Conservation (phyloP, 2,329 filamentous ascomycete species). For the Cladosporium cucumerinum region DNA sequence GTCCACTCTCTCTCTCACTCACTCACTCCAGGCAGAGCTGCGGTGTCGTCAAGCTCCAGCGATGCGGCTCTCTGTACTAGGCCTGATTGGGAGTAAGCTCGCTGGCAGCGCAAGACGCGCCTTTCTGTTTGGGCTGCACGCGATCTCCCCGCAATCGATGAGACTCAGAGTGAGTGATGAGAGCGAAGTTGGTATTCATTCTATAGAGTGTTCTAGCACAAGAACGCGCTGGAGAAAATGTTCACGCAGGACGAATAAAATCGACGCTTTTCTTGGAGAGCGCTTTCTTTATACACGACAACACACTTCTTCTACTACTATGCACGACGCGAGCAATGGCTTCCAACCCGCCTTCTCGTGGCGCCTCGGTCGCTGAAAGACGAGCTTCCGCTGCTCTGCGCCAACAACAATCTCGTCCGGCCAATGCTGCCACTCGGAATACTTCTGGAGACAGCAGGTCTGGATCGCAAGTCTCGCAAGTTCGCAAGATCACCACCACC, state of each 20-base stretch:
- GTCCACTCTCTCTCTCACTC: too few species aligned
- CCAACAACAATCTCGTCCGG: constrained; percentile 27
- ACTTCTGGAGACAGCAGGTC: constrained; percentile 19
- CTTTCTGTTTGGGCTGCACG: constrained; percentile 13
- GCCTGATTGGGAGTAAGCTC: not conserved
- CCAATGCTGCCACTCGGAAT: constrained; percentile 21
- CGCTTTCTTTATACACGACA: not conserved
- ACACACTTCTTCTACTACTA: not conserved
- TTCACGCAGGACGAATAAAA: not conserved
- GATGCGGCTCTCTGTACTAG: constrained; percentile 7
- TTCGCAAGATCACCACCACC: constrained; percentile 11
- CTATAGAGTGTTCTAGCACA: not conserved
- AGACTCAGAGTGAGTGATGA: not conserved
- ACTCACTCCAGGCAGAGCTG: constrained; percentile 12
- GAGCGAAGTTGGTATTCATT: not conserved
- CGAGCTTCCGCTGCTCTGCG: constrained; percentile 27
- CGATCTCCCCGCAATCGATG: constrained; percentile 13
- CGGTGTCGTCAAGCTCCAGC: constrained; percentile 15
- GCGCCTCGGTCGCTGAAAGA: constrained; percentile 28
- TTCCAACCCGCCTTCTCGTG: constrained; percentile 26
- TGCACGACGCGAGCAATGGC: constrained; percentile 22
- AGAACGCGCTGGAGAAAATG: not conserved
- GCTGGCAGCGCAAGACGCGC: not conserved
- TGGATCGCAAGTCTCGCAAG: constrained; percentile 5
- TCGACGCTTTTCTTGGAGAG: not conserved